Evolutionary conservation across 177 flowering plant genomes (phyloP).

Genomic region (Vitis hybrid): DNA sequence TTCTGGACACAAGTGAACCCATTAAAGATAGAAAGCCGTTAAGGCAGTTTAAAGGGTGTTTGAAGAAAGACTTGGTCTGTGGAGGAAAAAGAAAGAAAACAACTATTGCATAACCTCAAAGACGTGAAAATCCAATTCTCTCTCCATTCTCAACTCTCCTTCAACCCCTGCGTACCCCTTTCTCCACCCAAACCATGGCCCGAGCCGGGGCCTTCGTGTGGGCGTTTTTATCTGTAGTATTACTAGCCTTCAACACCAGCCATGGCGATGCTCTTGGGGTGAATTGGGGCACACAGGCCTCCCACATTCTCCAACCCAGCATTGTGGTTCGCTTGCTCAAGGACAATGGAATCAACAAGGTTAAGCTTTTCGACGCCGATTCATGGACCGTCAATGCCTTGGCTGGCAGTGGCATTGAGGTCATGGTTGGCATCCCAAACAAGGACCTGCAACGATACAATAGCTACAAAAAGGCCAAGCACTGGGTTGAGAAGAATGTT

Average conservation of each 20-base stretch:
- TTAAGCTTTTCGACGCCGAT: conserved; percentile 67
- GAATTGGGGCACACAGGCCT: conserved; percentile 60
- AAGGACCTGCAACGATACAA: conserved; percentile 15
- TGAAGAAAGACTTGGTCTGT: too few relatives aligned
- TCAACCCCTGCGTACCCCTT: too few relatives aligned
- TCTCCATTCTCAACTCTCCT: too few relatives aligned
- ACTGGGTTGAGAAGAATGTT: conserved; percentile 60
- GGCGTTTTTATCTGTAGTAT: conserved; percentile 8
- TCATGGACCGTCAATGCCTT: conserved; percentile 33
- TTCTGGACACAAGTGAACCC: too few relatives aligned
- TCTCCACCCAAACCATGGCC: conserved; percentile 24
- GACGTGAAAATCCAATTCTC: too few relatives aligned
- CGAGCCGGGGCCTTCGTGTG: conserved; percentile 21
- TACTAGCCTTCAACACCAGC: conserved; percentile 6
- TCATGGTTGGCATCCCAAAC: conserved; percentile 67
- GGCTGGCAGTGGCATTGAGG: conserved; percentile 48
- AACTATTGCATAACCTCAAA: too few relatives aligned
- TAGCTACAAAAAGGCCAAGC: conserved; percentile 37
- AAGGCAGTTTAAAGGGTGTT: too few relatives aligned
- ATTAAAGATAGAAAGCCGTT: too few relatives aligned
- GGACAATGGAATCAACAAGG: conserved; percentile 53
- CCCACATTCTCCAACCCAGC: conserved; percentile 46
- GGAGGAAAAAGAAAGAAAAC: too few relatives aligned
- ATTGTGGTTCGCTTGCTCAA: conserved; percentile 49
- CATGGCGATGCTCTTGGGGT: conserved; percentile 34